A percentile compares a stretch with the other conserved stretches of the same genome.
phyloP scores from a whole-genome alignment of 257 asterid species.

The Leptodermis oblonga region DNA sequence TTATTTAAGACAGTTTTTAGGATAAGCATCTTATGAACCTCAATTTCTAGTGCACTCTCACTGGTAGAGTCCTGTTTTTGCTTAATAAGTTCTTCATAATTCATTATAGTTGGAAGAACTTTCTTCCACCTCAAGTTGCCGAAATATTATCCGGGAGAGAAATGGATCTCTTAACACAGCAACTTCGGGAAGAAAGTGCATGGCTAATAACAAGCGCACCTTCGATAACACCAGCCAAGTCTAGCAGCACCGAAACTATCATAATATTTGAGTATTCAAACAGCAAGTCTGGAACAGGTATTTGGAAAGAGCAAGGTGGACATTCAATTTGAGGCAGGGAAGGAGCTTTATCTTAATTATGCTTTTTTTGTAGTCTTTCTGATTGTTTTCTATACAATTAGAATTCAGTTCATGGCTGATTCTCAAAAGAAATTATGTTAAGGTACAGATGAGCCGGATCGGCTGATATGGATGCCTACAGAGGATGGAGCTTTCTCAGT shows the following conservation, averaged over 20 bases:
- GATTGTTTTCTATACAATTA: not conserved
- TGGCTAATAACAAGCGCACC: conserved; percentile 55
- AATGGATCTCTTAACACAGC: conserved; percentile 54
- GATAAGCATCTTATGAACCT: conserved; percentile 25
- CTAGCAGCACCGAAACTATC: conserved; percentile 55
- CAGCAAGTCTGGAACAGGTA: conserved; percentile 32
- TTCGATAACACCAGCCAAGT: conserved; percentile 33
- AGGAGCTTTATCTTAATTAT: conserved; percentile 14
- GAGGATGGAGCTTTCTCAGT: no score
- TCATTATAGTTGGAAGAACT: conserved; percentile 90
- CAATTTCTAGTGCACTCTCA: conserved; percentile 60
- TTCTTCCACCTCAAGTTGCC: conserved; percentile 71
- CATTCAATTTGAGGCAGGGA: conserved; percentile 55
- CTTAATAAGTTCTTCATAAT: conserved; percentile 82
- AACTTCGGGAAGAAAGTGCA: conserved; percentile 74
- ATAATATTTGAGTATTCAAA: conserved; percentile 55
- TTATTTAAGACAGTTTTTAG: no score
- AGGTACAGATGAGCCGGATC: no score
- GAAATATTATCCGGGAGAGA: conserved; percentile 59
- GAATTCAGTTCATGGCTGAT: not conserved
- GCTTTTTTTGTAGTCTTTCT: not conserved
- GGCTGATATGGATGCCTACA: no score
- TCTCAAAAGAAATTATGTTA: not conserved
- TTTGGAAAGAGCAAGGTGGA: conserved; percentile 37
- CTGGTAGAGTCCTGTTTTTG: conserved; percentile 81